Evolutionary conservation across 257 asterid species (phyloP), one percentile per base, ranked within the genome.

Genomic region (Cordia subcordata): DNA sequence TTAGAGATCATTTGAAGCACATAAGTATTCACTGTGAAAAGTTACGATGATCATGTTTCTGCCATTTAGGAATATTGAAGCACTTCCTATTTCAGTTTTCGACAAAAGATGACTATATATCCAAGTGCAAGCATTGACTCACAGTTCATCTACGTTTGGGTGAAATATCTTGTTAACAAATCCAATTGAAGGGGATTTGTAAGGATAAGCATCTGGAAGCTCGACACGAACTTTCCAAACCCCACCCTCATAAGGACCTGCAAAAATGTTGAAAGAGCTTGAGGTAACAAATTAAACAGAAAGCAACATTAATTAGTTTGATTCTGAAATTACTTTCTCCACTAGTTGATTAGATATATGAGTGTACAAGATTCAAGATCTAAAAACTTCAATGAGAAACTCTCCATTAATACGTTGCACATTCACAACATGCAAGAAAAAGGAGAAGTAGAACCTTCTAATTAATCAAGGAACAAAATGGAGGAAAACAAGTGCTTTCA

Each of bases 91-190:
- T 1, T 27, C 35, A 27, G 4, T 27, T 27, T 27, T 27, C 35
- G 6, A 27, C 6, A 27, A 27, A 27, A 17, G 32, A 51, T 39
- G 12, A 10, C 38, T 35, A 38, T 38, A 16, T 8, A 56, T 37
- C 19, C 5, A 13, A 44, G 47, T 17, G 32, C 33, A 38, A 17
- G 44, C 57, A 20, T 20, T 40, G 68, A 64, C 96, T 85, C 70
- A 90, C 96, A 85, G 72, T 70, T 90, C 98, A 74, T 87, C 96
- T 27, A 90, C 95, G 70, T 90, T 90, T 40, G 96, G 98, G 85
- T 90, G 98, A 76, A 83, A 90, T 15, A 90, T 90, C 73, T 85
- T 90, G 95, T 90, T 90, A 62, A 87, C 81, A 57, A 90, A 90
- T 12, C 94, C 95, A 32, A 87, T 85, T 57, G 98, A 90, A 52